A percentile compares a stretch with the other conserved stretches of the same genome.
phyloP scores from a whole-genome alignment of 176 grass and related monocot genomes.

The Oryza nivara region DNA sequence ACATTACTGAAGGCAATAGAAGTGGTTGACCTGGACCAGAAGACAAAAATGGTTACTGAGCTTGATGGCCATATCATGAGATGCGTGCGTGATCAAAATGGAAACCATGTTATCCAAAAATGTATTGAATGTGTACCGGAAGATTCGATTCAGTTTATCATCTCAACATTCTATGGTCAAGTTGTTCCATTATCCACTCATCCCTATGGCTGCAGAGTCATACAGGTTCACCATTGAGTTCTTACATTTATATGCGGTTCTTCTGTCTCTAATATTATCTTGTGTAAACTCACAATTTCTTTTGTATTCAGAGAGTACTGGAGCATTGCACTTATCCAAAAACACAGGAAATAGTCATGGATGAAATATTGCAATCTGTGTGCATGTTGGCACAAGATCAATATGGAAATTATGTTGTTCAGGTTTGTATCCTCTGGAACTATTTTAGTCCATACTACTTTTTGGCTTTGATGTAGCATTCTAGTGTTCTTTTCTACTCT shows the following conservation, averaged over 20 bases:
- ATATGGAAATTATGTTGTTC: slow-evolving; percentile 91
- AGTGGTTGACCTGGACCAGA: slow-evolving; percentile 89
- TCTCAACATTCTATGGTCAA: slow-evolving; percentile 89
- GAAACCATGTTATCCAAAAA: slow-evolving; percentile 98
- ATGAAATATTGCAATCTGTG: slow-evolving; percentile 82
- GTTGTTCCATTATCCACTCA: slow-evolving; percentile 90
- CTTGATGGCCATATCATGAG: slow-evolving; percentile 86
- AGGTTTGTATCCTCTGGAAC: slow-evolving; percentile 48
- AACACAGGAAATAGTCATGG: slow-evolving; percentile 85
- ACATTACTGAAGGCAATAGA: slow-evolving; percentile 76
- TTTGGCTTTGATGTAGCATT: slow-evolving; percentile 6
- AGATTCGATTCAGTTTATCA: slow-evolving; percentile 81
- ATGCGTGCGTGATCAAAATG: slow-evolving; percentile 96
- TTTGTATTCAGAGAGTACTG: slow-evolving; percentile 64
- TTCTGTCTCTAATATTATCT: slow-evolving; percentile 19
- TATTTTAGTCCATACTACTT: not conserved
- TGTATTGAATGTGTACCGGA: slow-evolving; percentile 94
- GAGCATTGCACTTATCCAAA: slow-evolving; percentile 77
- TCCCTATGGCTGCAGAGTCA: slow-evolving; percentile 90
- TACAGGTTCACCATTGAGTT: slow-evolving; percentile 61
- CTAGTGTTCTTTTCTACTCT: not conserved
- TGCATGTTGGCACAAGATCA: slow-evolving; percentile 86
- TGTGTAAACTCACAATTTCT: slow-evolving; percentile 38
- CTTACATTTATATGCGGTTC: slow-evolving; percentile 6
- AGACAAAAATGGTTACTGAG: slow-evolving; percentile 89